Conservation (phyloP, 768 basidiomycete species). For the Leccinum ochraceum region DNA sequence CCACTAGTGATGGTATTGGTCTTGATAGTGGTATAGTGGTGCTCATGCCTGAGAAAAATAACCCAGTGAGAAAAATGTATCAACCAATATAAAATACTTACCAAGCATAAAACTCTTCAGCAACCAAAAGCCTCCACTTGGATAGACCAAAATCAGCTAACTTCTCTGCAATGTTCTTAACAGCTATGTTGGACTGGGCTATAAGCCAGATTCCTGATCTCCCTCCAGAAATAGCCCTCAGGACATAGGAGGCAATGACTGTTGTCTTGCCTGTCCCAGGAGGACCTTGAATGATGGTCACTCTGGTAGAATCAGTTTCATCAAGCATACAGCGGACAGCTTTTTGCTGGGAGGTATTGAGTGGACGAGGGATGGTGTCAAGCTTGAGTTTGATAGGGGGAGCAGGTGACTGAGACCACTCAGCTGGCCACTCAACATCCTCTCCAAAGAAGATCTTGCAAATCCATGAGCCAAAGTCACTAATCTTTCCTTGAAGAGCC, state of each 20-base stretch:
- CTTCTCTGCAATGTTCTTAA: slow-evolving; percentile 88
- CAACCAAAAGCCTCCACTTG: slow-evolving; percentile 70
- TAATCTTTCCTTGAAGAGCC: slow-evolving; percentile 36
- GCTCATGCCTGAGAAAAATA: slow-evolving; percentile 68
- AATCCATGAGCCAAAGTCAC: slow-evolving; percentile 40
- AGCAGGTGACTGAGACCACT: slow-evolving; percentile 24
- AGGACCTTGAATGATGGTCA: slow-evolving; percentile 48
- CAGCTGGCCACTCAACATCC: slow-evolving; percentile 40
- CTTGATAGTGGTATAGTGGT: slow-evolving; percentile 57
- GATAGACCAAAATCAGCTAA: slow-evolving; percentile 52
- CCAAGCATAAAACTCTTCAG: slow-evolving; percentile 70
- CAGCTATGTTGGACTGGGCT: slow-evolving; percentile 85
- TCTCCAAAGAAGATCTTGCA: slow-evolving; percentile 36
- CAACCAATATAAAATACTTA: slow-evolving; percentile 32
- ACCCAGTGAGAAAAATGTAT: slow-evolving; percentile 6
- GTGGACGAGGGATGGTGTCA: slow-evolving; percentile 25
- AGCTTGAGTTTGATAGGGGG: slow-evolving; percentile 18
- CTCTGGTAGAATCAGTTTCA: slow-evolving; percentile 33
- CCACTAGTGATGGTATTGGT: slow-evolving; percentile 54
- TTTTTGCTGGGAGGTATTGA: slow-evolving; percentile 41
- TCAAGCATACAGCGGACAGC: slow-evolving; percentile 42
- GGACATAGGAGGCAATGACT: slow-evolving; percentile 66
- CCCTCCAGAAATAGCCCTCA: slow-evolving; percentile 42
- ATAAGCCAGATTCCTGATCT: slow-evolving; percentile 70
- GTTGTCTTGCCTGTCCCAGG: slow-evolving; percentile 76